Base-by-base conservation (phyloP, 164 flowering plant genomes). In the Saururus chinensis region DNA sequence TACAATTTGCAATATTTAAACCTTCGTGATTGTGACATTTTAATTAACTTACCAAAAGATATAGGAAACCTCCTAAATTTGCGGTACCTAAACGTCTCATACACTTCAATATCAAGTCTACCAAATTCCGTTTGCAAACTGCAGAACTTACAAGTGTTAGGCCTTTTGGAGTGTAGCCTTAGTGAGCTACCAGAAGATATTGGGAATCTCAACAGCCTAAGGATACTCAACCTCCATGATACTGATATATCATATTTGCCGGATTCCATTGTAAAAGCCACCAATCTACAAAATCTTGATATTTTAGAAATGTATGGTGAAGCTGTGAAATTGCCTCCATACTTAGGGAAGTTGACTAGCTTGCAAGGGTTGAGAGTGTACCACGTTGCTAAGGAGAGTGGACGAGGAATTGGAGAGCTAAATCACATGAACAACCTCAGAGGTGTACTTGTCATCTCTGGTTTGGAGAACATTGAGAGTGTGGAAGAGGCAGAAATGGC, bases 381-480 rank as follows among this genome's bases (percentile, higher is more conserved):
- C 48, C 10, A 67, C n/a, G 63, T 75, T 13, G 51, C 68, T 0
- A 56, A 45, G 26, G 22, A 12, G 0, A 10, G 19, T 24, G 74
- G 78, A 12, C 51, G 51, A 17, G 23, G 61, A 9, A 62, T 76
- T 7, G 40, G 40, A 22, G 74, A 74, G 56, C 40, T 79, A 56
- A 61, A 55, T 48, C 6, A 58, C 1, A 35, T 79, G 21, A 12
- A 7, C 0, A 7, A 67, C 52, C 73, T 77, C 1, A 40, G 52
- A 1, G 76, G 68, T 8, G 1, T n/a, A 14, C 59, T 75, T 3
- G 0, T 6, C 4, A 77, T 80, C 35, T 35, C 37, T 23, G 42
- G 55, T 8, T 40, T 80, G 40, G 66, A 73, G 19, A 66, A 66
- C 57, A 64, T 68, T 19, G 23, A 5, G 0, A 30, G 52, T 35